These are phyloP conservation scores for Pseudogymnoascus sp. DNA, from an alignment of 2,329 filamentous ascomycete species.

Conservation along the genomic window DNA sequence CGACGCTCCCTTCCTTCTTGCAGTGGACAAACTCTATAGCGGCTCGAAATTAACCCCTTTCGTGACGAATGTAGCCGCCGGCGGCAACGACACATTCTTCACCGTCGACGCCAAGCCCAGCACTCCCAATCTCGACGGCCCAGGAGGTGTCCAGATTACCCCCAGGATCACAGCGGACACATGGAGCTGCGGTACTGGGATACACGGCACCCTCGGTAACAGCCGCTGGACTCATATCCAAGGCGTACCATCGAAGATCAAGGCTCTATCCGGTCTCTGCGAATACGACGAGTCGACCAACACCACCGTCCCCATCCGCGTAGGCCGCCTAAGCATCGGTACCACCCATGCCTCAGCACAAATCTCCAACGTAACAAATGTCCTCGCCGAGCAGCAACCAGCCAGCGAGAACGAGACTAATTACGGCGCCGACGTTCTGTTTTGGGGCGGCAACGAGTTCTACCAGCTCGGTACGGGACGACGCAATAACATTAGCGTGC, in stretches of 20 bases:
- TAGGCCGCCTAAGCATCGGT: conserved; percentile 65
- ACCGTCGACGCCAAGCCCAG: conserved; percentile 60
- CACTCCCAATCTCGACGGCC: conserved; percentile 22
- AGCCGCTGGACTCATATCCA: conserved; percentile 87
- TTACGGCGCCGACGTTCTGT: conserved; percentile 81
- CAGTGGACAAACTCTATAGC: conserved; percentile 63
- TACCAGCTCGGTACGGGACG: conserved; percentile 91
- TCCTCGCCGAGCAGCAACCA: conserved; percentile 40
- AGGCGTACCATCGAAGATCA: conserved; percentile 67
- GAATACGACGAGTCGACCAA: conserved; percentile 75
- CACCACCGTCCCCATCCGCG: conserved; percentile 64
- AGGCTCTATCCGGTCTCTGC: conserved; percentile 69
- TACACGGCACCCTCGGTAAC: conserved; percentile 73
- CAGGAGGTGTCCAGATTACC: conserved; percentile 30
- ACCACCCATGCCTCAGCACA: conserved; percentile 72
- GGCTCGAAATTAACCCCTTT: conserved; percentile 52
- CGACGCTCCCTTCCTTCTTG: conserved; percentile 62
- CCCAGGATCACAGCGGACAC: conserved; percentile 59
- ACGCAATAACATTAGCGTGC: conserved; percentile 67
- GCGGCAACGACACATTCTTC: conserved; percentile 80
- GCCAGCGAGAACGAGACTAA: conserved; percentile 62
- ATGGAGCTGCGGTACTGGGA: conserved; percentile 80
- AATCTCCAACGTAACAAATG: conserved; percentile 69
- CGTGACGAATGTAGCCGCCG: conserved; percentile 73
- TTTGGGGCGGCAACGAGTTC: conserved; percentile 91